A percentile compares a stretch with the other conserved stretches of the same genome.
Evolutionary conservation across 2,329 filamentous ascomycete species (phyloP).

Genomic region (Cyclaneusma minus): DNA sequence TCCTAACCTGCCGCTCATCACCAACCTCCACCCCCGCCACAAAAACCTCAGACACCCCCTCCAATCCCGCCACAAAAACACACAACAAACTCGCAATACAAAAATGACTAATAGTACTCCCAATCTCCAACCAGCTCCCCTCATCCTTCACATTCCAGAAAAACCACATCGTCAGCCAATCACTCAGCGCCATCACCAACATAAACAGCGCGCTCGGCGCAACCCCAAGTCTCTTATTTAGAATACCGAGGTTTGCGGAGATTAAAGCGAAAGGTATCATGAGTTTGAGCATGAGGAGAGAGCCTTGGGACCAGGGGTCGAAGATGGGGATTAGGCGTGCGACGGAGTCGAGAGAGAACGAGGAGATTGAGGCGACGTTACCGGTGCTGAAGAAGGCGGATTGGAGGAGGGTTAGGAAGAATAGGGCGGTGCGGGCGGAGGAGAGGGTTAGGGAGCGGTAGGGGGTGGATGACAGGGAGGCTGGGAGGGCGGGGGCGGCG

Average conservation of each 20-base stretch:
- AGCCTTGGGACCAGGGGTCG: conserved; percentile 81
- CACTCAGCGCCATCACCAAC: conserved; percentile 80
- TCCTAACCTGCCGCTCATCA: conserved; percentile 10
- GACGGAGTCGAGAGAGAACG: conserved; percentile 87
- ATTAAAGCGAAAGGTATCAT: conserved; percentile 88
- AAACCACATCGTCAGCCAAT: conserved; percentile 86
- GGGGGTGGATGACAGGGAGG: conserved; percentile 13
- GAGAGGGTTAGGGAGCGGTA: conserved; percentile 56
- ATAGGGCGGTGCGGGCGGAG: conserved; percentile 80
- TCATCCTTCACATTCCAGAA: conserved; percentile 97
- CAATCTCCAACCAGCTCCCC: conserved; percentile 94
- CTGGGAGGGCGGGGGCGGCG: conserved; percentile 8
- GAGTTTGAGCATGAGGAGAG: conserved; percentile 74
- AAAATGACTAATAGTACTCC: conserved; percentile 92
- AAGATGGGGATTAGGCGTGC: conserved; percentile 79
- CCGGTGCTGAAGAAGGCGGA: conserved; percentile 95
- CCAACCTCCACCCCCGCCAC: conserved; percentile 64
- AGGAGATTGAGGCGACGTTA: conserved; percentile 85
- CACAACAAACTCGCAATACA: conserved; percentile 79
- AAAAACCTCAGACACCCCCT: conserved; percentile 72
- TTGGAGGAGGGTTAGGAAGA: conserved; percentile 90
- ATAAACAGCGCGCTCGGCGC: conserved; percentile 86
- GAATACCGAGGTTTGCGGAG: conserved; percentile 82
- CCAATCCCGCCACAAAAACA: conserved; percentile 78
- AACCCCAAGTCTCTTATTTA: conserved; percentile 72